Evolutionary conservation across 164 flowering plant species (phyloP), one percentile per base, ranked within the genome.

Genomic region (Vitis cinerea): DNA sequence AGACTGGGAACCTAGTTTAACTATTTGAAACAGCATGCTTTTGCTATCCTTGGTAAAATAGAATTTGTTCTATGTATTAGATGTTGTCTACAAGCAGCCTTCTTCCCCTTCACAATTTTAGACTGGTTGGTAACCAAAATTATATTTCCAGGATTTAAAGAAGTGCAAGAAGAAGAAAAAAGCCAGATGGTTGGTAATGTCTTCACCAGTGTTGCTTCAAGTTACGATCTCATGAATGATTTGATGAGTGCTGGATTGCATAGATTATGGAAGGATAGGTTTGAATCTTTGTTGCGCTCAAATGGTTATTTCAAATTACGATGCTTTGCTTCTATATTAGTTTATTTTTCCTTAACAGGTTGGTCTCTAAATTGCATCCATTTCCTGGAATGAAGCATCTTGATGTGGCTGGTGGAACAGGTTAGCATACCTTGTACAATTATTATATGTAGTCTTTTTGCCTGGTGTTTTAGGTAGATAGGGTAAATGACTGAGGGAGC

Each of bases 331-430:
- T 61, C 55, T 51, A 47, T 62, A 49, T 8, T 37, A 12, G 55
- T 59, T 1, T 44, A 62, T 63, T 52, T 71, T 57, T 60, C 14
- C 3, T 19, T 10, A 49, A 23, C 85, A 95, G 99, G 75, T 74
- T 96, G 75, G 97, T 96, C 52, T 85, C 92, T 68, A 82, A 90
- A 66, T 78, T 96, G 66, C 77, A 81, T 77, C 99, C 99, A 53
- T 93, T 90, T 76, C 92, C 93, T 66, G 98, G 99, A 78, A 96
- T 93, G 90, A 91, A 90, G 80, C 97, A 96, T 83, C 95, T 96
- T 80, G 99, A 96, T 84, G 98, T 96, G 79, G 99, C 99, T 82
- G 99, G 98, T 74, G 98, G 99, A 65, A 96, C 99, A 82, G 98
- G 99, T 90, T 61, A 71, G 80, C 56, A 51, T 61, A 15, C 37